Conservation (phyloP, 2,329 filamentous ascomycete species). For the Diplodia sapinea region DNA sequence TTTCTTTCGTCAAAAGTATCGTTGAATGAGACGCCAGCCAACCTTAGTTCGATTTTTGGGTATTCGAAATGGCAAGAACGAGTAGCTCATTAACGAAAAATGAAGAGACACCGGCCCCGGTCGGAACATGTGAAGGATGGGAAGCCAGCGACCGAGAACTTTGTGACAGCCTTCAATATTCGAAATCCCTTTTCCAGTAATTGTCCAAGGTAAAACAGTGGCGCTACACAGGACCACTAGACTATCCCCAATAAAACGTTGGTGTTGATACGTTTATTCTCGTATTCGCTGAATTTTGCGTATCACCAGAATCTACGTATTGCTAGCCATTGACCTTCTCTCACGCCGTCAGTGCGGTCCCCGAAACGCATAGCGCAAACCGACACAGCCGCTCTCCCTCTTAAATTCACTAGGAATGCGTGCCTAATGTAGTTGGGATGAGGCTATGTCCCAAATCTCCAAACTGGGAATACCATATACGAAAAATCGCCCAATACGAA, state of each 20-base stretch:
- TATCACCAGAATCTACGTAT: not conserved
- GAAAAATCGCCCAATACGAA: not conserved
- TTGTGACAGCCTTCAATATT: not conserved
- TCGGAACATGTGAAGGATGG: too few species aligned
- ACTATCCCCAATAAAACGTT: not conserved
- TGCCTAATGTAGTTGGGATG: not conserved
- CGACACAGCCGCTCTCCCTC: not conserved
- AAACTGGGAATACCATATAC: not conserved
- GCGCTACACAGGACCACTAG: not conserved
- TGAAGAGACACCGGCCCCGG: too few species aligned
- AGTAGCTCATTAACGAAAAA: not conserved
- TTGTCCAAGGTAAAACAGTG: not conserved
- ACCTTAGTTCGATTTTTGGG: not conserved
- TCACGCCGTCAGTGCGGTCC: not conserved
- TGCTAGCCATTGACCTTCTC: not conserved
- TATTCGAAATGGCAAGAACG: not conserved
- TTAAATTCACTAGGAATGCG: not conserved
- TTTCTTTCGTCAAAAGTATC: slow-evolving; percentile 21
- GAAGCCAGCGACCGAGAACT: too few species aligned
- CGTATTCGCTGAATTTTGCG: not conserved
- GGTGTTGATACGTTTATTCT: not conserved
- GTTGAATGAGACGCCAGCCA: not conserved
- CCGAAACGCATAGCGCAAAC: not conserved
- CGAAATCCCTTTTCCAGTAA: not conserved
- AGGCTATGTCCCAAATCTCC: not conserved